Evolutionary conservation across 352 stramenopile species (phyloP).

Genomic region (Phytophthora multivora): DNA sequence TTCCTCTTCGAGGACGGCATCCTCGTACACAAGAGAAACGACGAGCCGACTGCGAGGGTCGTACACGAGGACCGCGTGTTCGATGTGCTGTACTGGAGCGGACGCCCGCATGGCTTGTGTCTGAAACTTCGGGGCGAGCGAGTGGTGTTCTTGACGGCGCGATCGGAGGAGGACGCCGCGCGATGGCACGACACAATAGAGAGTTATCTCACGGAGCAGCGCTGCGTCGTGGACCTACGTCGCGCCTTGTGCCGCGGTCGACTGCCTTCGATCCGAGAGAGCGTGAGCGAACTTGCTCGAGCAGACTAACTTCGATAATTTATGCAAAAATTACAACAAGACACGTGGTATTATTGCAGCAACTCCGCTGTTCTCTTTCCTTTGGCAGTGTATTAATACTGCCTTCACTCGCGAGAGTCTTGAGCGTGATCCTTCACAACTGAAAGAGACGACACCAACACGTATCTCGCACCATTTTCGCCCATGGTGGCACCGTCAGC

Average conservation of each 20-base stretch:
- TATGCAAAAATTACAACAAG: constrained; percentile 6
- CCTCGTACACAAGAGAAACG: constrained; percentile 66
- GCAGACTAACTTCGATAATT: constrained; percentile 17
- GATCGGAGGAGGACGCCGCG: constrained; percentile 53
- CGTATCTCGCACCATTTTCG: too few relatives aligned
- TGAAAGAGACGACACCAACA: not conserved
- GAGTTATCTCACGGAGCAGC: constrained; percentile 47
- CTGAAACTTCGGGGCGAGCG: constrained; percentile 58
- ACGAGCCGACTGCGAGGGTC: constrained; percentile 44
- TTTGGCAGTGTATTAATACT: too few relatives aligned
- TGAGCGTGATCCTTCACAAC: too few relatives aligned
- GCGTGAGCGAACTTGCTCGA: constrained; percentile 21
- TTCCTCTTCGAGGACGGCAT: constrained; percentile 69
- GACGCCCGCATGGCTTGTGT: constrained; percentile 62
- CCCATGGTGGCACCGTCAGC: not conserved
- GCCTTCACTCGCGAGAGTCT: too few relatives aligned
- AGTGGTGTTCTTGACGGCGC: constrained; percentile 53
- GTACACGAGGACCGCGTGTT: constrained; percentile 56
- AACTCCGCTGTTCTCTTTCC: too few relatives aligned
- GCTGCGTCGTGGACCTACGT: constrained; percentile 49
- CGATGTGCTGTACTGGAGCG: constrained; percentile 69
- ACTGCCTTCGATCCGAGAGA: constrained; percentile 62
- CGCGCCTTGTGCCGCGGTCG: constrained; percentile 49
- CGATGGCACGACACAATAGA: constrained; percentile 64
- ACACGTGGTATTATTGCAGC: not conserved